Evolutionary conservation across 768 basidiomycete species (phyloP).

Genomic region (Rhizopogon roseolus): DNA sequence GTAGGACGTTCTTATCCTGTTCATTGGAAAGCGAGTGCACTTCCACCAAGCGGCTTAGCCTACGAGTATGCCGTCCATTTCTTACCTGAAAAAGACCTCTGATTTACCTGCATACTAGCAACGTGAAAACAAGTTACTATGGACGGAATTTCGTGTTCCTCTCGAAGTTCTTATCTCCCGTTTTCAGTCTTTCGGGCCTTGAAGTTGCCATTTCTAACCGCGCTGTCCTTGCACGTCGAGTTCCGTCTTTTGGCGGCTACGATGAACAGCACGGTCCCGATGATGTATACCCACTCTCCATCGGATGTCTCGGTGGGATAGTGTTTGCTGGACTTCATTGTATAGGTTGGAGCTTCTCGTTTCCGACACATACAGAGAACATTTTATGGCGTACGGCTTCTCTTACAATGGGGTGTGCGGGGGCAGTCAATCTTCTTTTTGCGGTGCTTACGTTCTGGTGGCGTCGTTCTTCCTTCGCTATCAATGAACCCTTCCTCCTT

Average conservation of each 20-base stretch:
- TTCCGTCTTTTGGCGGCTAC: not conserved
- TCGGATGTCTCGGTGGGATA: constrained; percentile 1
- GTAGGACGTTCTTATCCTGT: constrained; percentile 14
- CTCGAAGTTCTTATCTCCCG: not conserved
- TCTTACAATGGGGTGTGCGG: not conserved
- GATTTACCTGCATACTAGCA: too few species aligned
- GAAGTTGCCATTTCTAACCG: not conserved
- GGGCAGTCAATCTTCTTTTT: too few species aligned
- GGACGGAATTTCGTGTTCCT: too few species aligned
- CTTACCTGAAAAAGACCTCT: too few species aligned
- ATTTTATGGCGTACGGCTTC: constrained; percentile 18
- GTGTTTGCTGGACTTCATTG: constrained; percentile 24
- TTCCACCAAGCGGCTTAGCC: too few species aligned
- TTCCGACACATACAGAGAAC: constrained; percentile 11
- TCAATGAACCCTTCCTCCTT: too few species aligned
- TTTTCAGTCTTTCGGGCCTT: too few species aligned
- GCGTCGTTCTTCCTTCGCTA: too few species aligned
- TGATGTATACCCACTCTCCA: too few species aligned
- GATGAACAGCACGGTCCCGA: not conserved
- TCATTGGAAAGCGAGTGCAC: not conserved
- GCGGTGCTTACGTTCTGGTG: too few species aligned
- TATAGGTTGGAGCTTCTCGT: constrained; percentile 16
- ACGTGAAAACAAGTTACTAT: too few species aligned
- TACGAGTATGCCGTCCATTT: too few species aligned
- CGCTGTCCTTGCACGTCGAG: not conserved